These are phyloP conservation scores for Linanthus parryae DNA, from an alignment of 148 eudicot species.

Conservation along the genomic window DNA sequence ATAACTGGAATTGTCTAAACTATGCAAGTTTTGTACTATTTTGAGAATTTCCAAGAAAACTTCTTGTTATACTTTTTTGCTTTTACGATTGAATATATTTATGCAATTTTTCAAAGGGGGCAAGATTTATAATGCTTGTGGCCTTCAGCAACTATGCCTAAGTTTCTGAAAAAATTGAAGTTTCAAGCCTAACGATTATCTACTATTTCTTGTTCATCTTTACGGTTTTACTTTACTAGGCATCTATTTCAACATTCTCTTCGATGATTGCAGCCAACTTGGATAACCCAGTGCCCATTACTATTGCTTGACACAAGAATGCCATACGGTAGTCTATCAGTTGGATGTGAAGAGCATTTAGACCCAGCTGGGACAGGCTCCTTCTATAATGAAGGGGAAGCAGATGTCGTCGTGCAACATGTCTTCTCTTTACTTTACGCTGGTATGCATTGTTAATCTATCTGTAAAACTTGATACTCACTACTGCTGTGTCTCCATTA, in stretches of 20 bases:
- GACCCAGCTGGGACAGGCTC: constrained; percentile 97
- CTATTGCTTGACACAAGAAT: constrained; percentile 79
- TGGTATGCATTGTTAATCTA: constrained; percentile 30
- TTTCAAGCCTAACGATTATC: too few relatives aligned
- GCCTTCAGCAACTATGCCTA: too few relatives aligned
- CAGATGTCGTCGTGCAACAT: constrained; percentile 70
- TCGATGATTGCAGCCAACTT: constrained; percentile 52
- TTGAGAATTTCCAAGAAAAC: too few relatives aligned
- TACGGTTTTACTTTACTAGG: background rate
- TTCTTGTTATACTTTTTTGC: too few relatives aligned
- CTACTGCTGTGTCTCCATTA: background rate
- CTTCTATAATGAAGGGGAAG: constrained; percentile 87
- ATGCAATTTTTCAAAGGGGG: too few relatives aligned
- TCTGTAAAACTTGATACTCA: background rate
- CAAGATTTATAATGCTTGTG: too few relatives aligned
- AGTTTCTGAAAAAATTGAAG: too few relatives aligned
- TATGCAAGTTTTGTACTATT: too few relatives aligned
- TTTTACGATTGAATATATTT: too few relatives aligned
- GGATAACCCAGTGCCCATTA: constrained; percentile 79
- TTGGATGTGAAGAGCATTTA: constrained; percentile 78
- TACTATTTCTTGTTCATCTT: background rate
- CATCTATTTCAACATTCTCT: constrained; percentile 11
- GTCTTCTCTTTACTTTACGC: constrained; percentile 66
- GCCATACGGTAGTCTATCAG: constrained; percentile 69
- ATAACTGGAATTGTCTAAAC: background rate